A percentile compares a stretch with the other conserved stretches of the same genome.
Conservation (phyloP, 73 alveolate species). For the Halteria grandinella region DNA sequence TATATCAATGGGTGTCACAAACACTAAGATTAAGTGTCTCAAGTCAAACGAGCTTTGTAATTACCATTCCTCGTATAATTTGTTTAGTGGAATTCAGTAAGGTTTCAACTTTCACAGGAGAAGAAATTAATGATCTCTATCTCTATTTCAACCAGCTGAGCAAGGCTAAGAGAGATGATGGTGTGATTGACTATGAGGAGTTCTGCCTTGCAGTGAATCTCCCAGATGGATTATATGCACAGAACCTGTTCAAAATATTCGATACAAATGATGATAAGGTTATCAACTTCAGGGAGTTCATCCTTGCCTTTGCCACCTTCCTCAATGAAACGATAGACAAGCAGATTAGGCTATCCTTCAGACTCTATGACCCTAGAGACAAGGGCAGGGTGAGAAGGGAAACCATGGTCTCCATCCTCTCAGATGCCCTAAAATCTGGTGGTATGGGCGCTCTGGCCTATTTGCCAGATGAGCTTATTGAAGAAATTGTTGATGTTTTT, state of each 20-base stretch:
- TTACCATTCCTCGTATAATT: background rate
- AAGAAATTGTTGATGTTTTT: conserved; percentile 54
- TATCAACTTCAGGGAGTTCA: conserved; percentile 71
- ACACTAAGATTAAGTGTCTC: conserved; percentile 48
- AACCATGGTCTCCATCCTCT: conserved; percentile 25
- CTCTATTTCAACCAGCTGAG: conserved; percentile 52
- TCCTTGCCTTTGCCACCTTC: conserved; percentile 69
- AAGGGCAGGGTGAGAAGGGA: conserved; percentile 49
- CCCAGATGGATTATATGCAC: conserved; percentile 34
- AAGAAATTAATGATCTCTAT: conserved; percentile 65
- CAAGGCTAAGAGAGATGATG: conserved; percentile 65
- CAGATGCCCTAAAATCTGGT: conserved; percentile 34
- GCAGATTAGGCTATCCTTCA: conserved; percentile 60
- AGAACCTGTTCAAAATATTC: conserved; percentile 56
- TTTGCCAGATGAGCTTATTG: conserved; percentile 50
- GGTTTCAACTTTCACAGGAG: conserved; percentile 62
- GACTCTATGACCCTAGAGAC: conserved; percentile 51
- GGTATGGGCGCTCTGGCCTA: conserved; percentile 38
- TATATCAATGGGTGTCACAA: conserved; percentile 56
- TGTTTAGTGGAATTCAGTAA: conserved; percentile 58
- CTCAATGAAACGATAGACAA: conserved; percentile 65
- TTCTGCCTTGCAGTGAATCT: conserved; percentile 59
- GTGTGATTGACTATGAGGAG: conserved; percentile 69
- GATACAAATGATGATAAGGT: conserved; percentile 71
- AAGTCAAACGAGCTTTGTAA: conserved; percentile 52